Percentiles rank a stretch among this genome's conserved stretches.
These are phyloP conservation scores for Rossbeevera mucosa DNA, from an alignment of 768 basidiomycete genomes.

Conservation along the genomic window DNA sequence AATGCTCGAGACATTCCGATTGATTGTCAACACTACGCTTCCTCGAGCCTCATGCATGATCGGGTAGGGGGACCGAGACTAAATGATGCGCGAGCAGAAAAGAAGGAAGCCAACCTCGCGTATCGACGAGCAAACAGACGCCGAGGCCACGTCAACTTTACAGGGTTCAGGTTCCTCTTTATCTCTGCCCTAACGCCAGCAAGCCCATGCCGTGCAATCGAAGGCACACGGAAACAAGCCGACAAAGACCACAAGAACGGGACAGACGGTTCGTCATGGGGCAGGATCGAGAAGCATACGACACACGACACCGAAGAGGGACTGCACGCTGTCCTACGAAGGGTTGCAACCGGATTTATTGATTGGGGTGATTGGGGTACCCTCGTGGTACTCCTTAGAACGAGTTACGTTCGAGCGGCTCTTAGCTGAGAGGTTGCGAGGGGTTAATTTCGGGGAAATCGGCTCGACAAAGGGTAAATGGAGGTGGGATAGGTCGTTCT, in stretches of 20 bases:
- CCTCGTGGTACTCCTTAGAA: constrained; percentile 6
- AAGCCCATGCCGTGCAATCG: background rate
- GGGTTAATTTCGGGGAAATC: background rate
- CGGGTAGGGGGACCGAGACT: background rate
- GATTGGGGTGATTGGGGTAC: background rate
- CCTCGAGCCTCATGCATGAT: background rate
- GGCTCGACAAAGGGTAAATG: background rate
- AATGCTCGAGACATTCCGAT: background rate
- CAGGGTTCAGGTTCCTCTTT: background rate
- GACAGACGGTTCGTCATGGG: background rate
- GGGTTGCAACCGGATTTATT: background rate
- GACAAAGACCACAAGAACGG: background rate
- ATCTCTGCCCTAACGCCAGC: background rate
- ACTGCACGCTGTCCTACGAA: background rate
- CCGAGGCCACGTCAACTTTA: background rate
- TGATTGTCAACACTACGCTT: background rate
- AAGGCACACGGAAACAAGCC: background rate
- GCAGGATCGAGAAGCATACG: background rate
- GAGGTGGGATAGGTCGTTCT: background rate
- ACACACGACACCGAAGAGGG: background rate
- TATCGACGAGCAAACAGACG: background rate
- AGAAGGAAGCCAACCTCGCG: background rate
- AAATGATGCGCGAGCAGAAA: background rate
- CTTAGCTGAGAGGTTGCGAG: background rate
- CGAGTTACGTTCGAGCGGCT: background rate